These are phyloP conservation scores for Paraphaeosphaeria minitans DNA, from an alignment of 2,329 filamentous ascomycete genomes.

Conservation along the genomic window DNA sequence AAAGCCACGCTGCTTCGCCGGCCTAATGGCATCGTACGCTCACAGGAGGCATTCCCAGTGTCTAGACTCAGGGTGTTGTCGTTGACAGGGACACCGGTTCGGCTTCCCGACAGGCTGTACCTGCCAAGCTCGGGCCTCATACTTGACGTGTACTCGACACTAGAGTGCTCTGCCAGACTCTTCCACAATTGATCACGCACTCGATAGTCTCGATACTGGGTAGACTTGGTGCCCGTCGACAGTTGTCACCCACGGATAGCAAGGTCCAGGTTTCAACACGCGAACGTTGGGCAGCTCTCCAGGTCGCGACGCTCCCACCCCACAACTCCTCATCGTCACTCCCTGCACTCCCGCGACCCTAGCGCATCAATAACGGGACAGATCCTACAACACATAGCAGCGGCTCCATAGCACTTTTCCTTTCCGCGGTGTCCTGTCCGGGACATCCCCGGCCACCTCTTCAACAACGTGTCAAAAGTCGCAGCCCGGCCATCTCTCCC, in stretches of 20 bases:
- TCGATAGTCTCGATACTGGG: background rate
- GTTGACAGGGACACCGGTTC: background rate
- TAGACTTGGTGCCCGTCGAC: background rate
- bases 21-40: background rate
- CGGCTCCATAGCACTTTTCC: background rate
- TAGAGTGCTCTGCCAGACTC: background rate
- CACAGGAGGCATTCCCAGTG: background rate
- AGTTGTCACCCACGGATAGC: background rate
- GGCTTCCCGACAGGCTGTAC: background rate
- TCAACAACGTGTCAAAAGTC: background rate
- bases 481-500: background rate
- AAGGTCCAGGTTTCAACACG: background rate
- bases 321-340: background rate
- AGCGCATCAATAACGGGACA: background rate
- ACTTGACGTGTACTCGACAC: background rate
- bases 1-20: background rate
- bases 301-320: background rate
- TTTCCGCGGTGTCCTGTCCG: background rate
- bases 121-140: slow-evolving; percentile 3
- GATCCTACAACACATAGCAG: background rate
- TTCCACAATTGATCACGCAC: background rate
- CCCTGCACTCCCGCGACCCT: background rate
- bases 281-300: slow-evolving; percentile 1
- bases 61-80: background rate
- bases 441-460: background rate